Conservation (phyloP, 2,329 filamentous ascomycete genomes). For the Venturia effusa region DNA sequence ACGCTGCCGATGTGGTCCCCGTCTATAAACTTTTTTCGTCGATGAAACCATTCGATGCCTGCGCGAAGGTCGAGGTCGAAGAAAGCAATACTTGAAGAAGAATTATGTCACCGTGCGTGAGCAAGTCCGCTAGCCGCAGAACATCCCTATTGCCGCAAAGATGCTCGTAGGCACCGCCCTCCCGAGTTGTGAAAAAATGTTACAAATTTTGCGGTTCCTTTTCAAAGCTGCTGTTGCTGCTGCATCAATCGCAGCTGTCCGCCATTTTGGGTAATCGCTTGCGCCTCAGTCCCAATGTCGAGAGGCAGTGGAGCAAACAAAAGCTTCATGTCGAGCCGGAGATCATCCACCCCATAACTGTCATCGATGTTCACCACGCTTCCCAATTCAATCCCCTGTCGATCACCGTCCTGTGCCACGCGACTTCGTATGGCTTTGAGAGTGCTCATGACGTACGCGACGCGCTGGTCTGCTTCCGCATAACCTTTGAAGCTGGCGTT, state of each 20-base stretch:
- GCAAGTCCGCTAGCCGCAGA: neutral
- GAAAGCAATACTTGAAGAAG: neutral
- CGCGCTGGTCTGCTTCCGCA: slow-evolving; percentile 47
- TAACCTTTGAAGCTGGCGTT: slow-evolving; percentile 35
- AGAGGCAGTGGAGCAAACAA: neutral
- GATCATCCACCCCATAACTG: slow-evolving; percentile 50
- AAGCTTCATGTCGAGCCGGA: slow-evolving; percentile 33
- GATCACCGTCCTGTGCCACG: slow-evolving; percentile 33
- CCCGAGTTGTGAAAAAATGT: neutral
- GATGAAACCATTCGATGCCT: neutral
- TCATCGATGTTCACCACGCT: slow-evolving; percentile 59
- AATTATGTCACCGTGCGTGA: neutral
- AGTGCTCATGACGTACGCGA: slow-evolving; percentile 49
- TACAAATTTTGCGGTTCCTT: neutral
- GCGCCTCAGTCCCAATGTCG: neutral
- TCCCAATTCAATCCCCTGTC: slow-evolving; percentile 54
- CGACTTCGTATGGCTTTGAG: slow-evolving; percentile 50
- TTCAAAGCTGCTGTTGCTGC: neutral
- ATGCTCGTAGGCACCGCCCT: neutral
- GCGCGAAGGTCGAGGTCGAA: slow-evolving; percentile 4
- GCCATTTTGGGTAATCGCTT: neutral
- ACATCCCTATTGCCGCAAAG: neutral
- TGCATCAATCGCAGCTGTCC: neutral
- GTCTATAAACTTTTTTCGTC: slow-evolving; percentile 4
- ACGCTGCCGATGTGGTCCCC: neutral